phyloP scores from a whole-genome alignment of 768 basidiomycete genomes.

The Serendipita sp. region DNA sequence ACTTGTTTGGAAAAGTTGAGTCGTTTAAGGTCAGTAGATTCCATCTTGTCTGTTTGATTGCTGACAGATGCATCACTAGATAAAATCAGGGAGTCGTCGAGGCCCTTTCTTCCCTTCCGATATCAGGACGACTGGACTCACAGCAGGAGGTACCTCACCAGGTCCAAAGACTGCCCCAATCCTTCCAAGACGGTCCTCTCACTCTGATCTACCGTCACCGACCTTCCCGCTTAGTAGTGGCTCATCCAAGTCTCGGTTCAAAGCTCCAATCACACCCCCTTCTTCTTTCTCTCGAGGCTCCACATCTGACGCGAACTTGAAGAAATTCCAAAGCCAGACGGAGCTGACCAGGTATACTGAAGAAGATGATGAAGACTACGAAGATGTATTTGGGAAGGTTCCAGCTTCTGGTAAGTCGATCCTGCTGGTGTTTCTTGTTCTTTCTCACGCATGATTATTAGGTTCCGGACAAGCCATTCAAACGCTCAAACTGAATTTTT shows the following conservation, averaged over 20 bases:
- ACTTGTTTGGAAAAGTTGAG: conserved; percentile 60
- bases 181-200: conserved; percentile 35
- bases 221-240: conserved; percentile 8
- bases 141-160: conserved; percentile 21
- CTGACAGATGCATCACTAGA: conserved; percentile 19
- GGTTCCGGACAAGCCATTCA: conserved; percentile 47
- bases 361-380: conserved; percentile 82
- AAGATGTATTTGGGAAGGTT: conserved; percentile 79
- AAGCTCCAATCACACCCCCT: background rate
- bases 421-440: background rate
- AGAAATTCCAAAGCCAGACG: conserved; percentile 32
- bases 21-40: conserved; percentile 49
- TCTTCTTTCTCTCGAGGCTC: background rate
- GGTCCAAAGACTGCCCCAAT: conserved; percentile 55
- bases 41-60: no score
- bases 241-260: background rate
- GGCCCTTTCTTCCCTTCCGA: conserved; percentile 82
- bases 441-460: conserved; percentile 12
- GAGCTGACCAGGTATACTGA: conserved; percentile 80
- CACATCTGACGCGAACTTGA: background rate
- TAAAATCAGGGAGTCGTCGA: conserved; percentile 54
- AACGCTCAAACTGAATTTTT: conserved; percentile 69
- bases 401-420: conserved; percentile 44
- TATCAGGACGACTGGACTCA: conserved; percentile 57
- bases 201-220: conserved; percentile 28